Percentiles rank a stretch among this genome's conserved stretches.
Conservation (phyloP, 164 flowering plant genomes). For the Magnolia sinica region DNA sequence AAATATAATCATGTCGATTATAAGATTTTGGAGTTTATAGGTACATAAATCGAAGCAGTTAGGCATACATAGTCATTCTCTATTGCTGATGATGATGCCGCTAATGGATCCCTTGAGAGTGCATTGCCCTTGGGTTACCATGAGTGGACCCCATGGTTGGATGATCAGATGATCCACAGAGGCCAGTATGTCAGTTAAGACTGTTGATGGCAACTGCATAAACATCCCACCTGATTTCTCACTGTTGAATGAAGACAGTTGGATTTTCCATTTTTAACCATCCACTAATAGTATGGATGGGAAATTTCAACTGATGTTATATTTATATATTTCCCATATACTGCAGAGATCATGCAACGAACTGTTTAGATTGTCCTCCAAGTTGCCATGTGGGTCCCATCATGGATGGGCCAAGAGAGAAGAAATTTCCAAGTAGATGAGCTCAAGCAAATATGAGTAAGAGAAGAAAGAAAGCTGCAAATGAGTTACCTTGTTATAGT, state of each 20-base stretch:
- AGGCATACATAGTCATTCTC: neutral
- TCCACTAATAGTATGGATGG: no score
- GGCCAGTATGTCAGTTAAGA: no score
- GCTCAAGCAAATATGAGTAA: neutral
- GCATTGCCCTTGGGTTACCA: no score
- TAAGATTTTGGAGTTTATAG: neutral
- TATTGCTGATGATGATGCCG: neutral
- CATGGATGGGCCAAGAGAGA: neutral
- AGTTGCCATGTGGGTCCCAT: neutral
- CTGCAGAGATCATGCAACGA: neutral
- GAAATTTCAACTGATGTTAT: neutral
- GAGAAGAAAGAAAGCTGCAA: neutral
- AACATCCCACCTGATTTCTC: no score
- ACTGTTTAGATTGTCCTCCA: no score
- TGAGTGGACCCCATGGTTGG: no score
- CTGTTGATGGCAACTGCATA: no score
- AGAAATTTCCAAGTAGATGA: neutral
- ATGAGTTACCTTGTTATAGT: neutral
- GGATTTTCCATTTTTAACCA: no score
- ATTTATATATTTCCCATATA: neutral
- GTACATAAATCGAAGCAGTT: neutral
- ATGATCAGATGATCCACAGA: no score
- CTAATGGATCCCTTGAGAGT: neutral
- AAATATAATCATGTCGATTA: neutral
- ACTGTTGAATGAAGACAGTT: no score